Conservation (phyloP, 2,329 filamentous ascomycete genomes). For the Cryphonectria carpinicola region DNA sequence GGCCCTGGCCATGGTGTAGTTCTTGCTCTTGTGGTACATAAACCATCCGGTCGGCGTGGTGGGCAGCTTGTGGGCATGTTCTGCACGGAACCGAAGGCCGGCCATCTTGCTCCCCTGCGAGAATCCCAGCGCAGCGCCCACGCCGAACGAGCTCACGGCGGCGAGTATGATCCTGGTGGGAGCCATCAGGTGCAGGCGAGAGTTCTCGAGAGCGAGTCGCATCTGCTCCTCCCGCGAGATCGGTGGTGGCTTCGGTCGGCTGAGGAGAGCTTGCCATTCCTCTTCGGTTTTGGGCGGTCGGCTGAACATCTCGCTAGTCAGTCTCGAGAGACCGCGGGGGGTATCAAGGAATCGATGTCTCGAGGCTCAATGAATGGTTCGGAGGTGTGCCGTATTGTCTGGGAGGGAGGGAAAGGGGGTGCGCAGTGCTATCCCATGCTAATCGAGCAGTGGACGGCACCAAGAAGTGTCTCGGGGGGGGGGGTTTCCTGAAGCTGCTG, state of each 20-base stretch:
- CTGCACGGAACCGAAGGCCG: conserved; percentile 85
- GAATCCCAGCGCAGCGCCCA: conserved; percentile 73
- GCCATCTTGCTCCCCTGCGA: conserved; percentile 74
- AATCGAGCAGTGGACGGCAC: no score
- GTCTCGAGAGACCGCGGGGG: not conserved
- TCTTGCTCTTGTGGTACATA: conserved; percentile 98
- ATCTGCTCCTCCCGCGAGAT: conserved; percentile 13
- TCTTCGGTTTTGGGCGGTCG: conserved; percentile 20
- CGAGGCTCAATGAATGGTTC: not conserved
- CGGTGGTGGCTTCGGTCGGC: not conserved
- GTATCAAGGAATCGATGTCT: not conserved
- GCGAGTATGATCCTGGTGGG: conserved; percentile 59
- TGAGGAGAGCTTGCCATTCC: conserved; percentile 21
- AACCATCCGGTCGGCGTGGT: conserved; percentile 87
- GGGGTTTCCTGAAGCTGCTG: not conserved
- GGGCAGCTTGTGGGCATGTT: conserved; percentile 94
- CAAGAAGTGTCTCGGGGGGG: not conserved
- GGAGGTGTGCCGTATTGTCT: not conserved
- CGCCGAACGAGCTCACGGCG: conserved; percentile 63
- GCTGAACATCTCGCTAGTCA: conserved; percentile 15
- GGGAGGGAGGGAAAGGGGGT: not conserved
- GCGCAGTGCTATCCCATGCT: not conserved
- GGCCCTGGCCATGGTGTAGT: conserved; percentile 81
- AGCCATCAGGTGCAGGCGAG: conserved; percentile 25
- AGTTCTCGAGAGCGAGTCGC: conserved; percentile 20